Evolutionary conservation across 768 basidiomycete species (phyloP), one percentile per base, ranked within the genome.

Genomic region (Calvatia gigantea): DNA sequence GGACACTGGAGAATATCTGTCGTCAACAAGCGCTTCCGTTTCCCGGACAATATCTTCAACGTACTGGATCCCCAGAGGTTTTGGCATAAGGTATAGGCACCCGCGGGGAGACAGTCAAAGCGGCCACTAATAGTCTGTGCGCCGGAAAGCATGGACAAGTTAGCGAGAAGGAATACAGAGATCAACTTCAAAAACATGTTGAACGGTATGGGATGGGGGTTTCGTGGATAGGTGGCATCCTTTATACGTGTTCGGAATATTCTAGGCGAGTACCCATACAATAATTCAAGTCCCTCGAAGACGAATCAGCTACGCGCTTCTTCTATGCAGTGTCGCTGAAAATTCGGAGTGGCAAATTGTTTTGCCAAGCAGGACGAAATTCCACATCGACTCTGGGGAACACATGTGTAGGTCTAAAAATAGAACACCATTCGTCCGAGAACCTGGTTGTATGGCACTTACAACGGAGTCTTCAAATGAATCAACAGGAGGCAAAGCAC

Each of bases 21-120:
- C 1, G 31, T 11, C 3, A 12, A 61, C 23, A 27, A 37, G n/a
- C 25, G 29, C 11, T 31, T 31, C 27, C 21, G 14, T 31, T 23
- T 25, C 25, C 32, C 7, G 31, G 4, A 54, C 27, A 44, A 8
- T n/a, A 25, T 2, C 12, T 28, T 23, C 4, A 19, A 33, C 54
- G 44, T 56, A 78, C 78, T 48, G 17, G 64, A 61, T 12, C 80
- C 81, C 82, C 82, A 84, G 21, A 80, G 75, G 63, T 84, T 81
- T 62, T 83, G 78, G 69, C 82, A 83, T 41, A 83, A 73, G 0
- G 72, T 76, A 64, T 70, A 84, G 11, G 65, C 63, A 2, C 81
- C 81, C 2, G 54, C 54, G 31, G 54, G 45, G 19, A 55, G 35
- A 47, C 45, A 47, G 23, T 55, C 54, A 35, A 38, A 55, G 14